Percentiles rank a stretch among this genome's conserved stretches.
These are phyloP conservation scores for Cytospora mali DNA, from an alignment of 2,329 filamentous ascomycete species.

Conservation along the genomic window DNA sequence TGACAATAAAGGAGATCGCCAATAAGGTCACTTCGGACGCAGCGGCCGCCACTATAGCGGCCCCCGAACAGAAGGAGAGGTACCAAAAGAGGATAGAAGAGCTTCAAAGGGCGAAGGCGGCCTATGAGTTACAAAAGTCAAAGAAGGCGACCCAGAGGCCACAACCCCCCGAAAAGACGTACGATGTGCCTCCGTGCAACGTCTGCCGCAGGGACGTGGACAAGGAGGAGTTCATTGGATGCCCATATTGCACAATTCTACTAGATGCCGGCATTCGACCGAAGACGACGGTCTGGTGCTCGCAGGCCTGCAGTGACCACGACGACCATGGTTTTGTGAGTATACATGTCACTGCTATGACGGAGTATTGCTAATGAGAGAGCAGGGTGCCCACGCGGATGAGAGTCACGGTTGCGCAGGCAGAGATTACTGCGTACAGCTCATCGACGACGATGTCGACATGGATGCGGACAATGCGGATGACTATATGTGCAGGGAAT, in stretches of 20 bases:
- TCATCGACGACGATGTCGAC: slow-evolving; percentile 30
- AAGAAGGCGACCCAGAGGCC: slow-evolving; percentile 29
- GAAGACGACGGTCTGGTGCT: slow-evolving; percentile 35
- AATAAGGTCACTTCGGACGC: slow-evolving; percentile 33
- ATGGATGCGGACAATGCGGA: slow-evolving; percentile 29
- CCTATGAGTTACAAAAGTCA: slow-evolving; percentile 35
- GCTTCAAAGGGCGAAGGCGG: slow-evolving; percentile 33
- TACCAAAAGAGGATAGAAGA: slow-evolving; percentile 36
- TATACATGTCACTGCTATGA: background rate
- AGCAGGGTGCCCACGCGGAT: slow-evolving; percentile 32
- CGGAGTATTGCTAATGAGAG: slow-evolving; percentile 9
- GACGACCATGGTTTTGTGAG: slow-evolving; percentile 30
- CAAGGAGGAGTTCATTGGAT: slow-evolving; percentile 32
- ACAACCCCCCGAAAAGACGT: slow-evolving; percentile 32
- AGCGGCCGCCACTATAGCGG: slow-evolving; percentile 31
- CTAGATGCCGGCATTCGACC: slow-evolving; percentile 28
- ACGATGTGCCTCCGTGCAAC: slow-evolving; percentile 34
- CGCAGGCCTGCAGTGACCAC: slow-evolving; percentile 31
- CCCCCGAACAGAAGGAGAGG: slow-evolving; percentile 33
- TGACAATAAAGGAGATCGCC: slow-evolving; percentile 34
- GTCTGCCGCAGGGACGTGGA: slow-evolving; percentile 31
- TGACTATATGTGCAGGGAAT: slow-evolving; percentile 38
- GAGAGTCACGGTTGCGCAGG: slow-evolving; percentile 34
- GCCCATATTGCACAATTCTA: slow-evolving; percentile 35
- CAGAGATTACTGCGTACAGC: slow-evolving; percentile 32